These are phyloP conservation scores for Rhododendron henanense DNA, from an alignment of 148 eudicot species.

Conservation along the genomic window DNA sequence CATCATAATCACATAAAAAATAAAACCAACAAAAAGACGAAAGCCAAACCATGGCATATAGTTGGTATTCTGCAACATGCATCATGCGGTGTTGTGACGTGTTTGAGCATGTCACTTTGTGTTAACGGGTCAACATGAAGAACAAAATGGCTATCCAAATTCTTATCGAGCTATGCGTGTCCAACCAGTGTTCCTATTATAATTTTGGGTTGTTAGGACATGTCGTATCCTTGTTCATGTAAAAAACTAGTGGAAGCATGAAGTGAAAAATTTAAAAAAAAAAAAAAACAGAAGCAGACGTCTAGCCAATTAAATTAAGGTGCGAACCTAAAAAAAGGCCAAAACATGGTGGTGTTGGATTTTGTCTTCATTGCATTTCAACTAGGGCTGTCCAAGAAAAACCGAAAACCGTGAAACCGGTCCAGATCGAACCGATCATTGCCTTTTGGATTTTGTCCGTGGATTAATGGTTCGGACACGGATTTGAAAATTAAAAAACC, in stretches of 20 bases:
- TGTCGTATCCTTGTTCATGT: neutral
- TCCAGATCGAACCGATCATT: too few relatives aligned
- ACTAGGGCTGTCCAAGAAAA: too few relatives aligned
- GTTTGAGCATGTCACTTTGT: neutral
- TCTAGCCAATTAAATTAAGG: neutral
- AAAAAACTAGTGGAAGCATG: neutral
- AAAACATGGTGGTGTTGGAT: neutral
- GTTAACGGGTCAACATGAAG: neutral
- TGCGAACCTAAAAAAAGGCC: neutral
- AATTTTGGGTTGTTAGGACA: neutral
- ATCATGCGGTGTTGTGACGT: neutral
- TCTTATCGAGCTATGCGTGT: neutral
- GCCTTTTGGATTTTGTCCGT: too few relatives aligned
- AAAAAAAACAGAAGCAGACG: neutral
- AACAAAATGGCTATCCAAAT: neutral
- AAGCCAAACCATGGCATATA: neutral
- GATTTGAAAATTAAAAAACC: too few relatives aligned
- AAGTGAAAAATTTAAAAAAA: neutral
- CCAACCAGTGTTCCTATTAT: neutral
- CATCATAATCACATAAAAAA: neutral
- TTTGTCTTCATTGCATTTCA: neutral
- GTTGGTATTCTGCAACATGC: neutral
- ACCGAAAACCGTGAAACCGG: too few relatives aligned
- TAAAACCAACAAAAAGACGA: neutral
- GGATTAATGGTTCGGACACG: too few relatives aligned